Evolutionary conservation across 805 yeast genomes (phyloP), one percentile per base, ranked within the genome.

Genomic region (Wickerhamiella bombiphila): DNA sequence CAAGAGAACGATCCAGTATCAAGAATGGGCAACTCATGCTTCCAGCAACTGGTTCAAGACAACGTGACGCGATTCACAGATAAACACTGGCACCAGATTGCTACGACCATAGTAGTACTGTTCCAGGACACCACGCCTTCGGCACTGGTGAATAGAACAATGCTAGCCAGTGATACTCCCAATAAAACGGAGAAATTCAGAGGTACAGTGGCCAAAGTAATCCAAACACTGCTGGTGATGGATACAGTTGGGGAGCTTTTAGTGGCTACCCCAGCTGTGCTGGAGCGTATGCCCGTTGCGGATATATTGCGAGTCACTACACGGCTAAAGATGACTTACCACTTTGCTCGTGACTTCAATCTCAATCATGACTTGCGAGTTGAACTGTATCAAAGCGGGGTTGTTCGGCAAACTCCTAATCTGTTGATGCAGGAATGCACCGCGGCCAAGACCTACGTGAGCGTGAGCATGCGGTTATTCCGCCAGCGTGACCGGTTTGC

Each of bases 1-100:
- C 98, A 91, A 57, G 95, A 86, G 50, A 88, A 91, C 55, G 98
- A 91, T 52, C 86, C 97, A 0, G 85, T 93, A 50, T 93, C 96
- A 0, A 69, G 94, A 50, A 88, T 88, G 46, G 99, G 98, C 24
- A 71, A 93, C 51, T 73, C 88, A 6, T 86, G 98, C 55, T 66
- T 91, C 41, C 78, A 80, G 47, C 80, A 76, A 46, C 64, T 91
- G 43, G 68, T 91, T 40, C 59, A 76, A n/a, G 79, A 79, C 45
- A 93, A 91, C 53, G 70, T 76, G 46, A 48, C 58, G 6, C 74
- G 72, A 49, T 82, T 91, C 52, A 55, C 59, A 16, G 65, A 60
- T 8, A 60, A 60, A 5, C 88, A 93, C 48, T 91, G 99, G 99
- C 60, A 60, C 8, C 63, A 72, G 51, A 64, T 86, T 15, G 75